phyloP scores from a whole-genome alignment of 768 basidiomycete genomes.

The Strobilomyces confusus region DNA sequence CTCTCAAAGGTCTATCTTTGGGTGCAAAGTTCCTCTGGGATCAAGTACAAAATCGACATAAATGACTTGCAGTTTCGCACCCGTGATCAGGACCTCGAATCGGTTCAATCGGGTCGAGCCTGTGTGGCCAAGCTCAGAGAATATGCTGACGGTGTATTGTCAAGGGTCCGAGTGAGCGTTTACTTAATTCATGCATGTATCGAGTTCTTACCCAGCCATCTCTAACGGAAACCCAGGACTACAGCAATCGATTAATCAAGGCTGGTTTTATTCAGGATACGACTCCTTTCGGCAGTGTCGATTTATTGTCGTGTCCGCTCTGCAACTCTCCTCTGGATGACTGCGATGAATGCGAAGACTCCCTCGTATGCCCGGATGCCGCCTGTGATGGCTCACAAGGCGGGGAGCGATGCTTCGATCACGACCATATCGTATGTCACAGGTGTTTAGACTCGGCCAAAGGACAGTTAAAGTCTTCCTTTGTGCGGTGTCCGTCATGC shows the following conservation, averaged over 20 bases:
- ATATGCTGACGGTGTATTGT: not conserved
- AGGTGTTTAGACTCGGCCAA: not conserved
- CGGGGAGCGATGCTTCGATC: not conserved
- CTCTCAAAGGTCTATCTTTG: not conserved
- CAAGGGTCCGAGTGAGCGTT: not conserved
- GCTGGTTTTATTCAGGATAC: not conserved
- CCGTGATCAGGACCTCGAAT: not conserved
- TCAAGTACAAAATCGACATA: not conserved
- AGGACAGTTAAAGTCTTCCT: rapidly evolving
- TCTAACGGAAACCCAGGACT: not conserved
- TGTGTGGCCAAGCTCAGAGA: not conserved
- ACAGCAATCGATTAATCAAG: not conserved
- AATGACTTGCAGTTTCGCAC: not conserved
- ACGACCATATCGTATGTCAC: not conserved
- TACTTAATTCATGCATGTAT: not conserved
- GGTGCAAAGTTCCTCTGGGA: not conserved
- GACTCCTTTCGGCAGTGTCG: not conserved
- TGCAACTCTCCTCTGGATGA: not conserved
- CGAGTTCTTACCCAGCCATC: not conserved
- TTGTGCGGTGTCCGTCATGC: not conserved
- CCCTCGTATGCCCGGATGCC: not conserved
- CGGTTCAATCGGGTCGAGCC: not conserved
- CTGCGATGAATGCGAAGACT: not conserved
- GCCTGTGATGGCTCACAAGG: not conserved
- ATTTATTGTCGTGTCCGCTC: slow-evolving; percentile 4